Evolutionary conservation across 164 flowering plant genomes (phyloP).

Genomic region (Stephania cephalantha): DNA sequence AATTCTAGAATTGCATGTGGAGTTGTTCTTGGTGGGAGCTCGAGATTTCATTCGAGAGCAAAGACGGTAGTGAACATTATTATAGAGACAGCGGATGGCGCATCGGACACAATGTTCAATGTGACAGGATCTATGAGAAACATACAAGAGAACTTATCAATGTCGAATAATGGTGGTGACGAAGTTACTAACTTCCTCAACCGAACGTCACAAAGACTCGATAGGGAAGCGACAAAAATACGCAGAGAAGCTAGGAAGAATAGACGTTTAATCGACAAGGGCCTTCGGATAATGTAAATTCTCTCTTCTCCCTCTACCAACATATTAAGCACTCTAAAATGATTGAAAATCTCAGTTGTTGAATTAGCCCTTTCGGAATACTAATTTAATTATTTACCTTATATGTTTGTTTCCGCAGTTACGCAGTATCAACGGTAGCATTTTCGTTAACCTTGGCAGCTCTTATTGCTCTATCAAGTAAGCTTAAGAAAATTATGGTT

Average conservation of each 20-base stretch:
- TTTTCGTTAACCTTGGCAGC: slow-evolving; percentile 48
- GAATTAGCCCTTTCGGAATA: no score
- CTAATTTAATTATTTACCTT: no score
- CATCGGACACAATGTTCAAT: slow-evolving; percentile 53
- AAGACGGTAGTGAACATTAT: slow-evolving; percentile 47
- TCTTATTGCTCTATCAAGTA: slow-evolving; percentile 52
- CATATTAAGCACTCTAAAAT: no score
- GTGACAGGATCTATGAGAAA: slow-evolving; percentile 66
- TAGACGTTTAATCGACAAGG: slow-evolving; percentile 44
- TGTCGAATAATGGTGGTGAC: slow-evolving; percentile 12
- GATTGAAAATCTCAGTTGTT: no score
- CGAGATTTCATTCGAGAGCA: slow-evolving; percentile 57
- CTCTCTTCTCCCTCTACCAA: slow-evolving; percentile 7
- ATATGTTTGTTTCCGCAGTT: slow-evolving; percentile 36
- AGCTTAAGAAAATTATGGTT: neutral
- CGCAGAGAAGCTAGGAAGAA: slow-evolving; percentile 50
- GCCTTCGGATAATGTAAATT: slow-evolving; percentile 51
- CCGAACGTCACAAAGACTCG: slow-evolving; percentile 46
- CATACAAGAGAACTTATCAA: slow-evolving; percentile 32
- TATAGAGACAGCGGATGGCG: slow-evolving; percentile 61
- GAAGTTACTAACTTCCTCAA: slow-evolving; percentile 37
- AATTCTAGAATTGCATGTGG: slow-evolving; percentile 51
- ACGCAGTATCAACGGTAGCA: slow-evolving; percentile 31
- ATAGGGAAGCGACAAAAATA: slow-evolving; percentile 48
- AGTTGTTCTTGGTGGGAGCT: slow-evolving; percentile 64